A percentile compares a stretch with the other conserved stretches of the same genome.
Conservation (phyloP, 139 green algal species). For the Penium margaritaceum region DNA sequence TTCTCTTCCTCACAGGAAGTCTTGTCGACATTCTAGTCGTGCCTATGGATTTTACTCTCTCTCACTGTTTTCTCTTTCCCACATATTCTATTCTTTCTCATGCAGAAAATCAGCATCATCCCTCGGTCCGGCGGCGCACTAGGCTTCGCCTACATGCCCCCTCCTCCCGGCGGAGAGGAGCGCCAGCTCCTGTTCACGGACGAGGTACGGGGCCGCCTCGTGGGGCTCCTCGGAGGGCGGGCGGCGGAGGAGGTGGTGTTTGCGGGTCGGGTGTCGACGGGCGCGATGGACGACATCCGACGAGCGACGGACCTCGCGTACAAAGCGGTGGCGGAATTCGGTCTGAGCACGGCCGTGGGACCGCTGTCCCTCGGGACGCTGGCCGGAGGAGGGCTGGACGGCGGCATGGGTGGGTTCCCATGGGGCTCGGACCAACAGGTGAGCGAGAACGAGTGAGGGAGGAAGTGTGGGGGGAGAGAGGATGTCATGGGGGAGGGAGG, state of each 20-base stretch:
- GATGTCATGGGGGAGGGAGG: not conserved
- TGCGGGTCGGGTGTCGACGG: conserved; percentile 50
- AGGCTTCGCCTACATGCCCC: conserved; percentile 67
- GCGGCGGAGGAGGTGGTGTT: conserved; percentile 78
- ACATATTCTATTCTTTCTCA: too few species aligned
- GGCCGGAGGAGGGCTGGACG: conserved; percentile 55
- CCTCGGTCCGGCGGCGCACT: conserved; percentile 70
- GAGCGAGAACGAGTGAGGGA: too few species aligned
- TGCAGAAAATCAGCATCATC: conserved; percentile 71
- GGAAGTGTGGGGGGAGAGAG: conserved; percentile 1
- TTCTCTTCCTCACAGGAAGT: too few species aligned
- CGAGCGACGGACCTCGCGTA: conserved; percentile 77
- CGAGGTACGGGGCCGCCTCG: conserved; percentile 77
- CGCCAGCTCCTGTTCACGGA: conserved; percentile 76
- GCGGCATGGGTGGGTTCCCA: conserved; percentile 36
- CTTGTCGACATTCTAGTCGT: too few species aligned
- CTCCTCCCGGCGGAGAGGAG: conserved; percentile 62
- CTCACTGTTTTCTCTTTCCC: too few species aligned
- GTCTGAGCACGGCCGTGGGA: conserved; percentile 63
- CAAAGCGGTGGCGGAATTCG: conserved; percentile 60
- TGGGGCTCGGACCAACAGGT: conserved; percentile 46
- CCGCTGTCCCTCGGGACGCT: conserved; percentile 70
- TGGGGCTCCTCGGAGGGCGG: conserved; percentile 77
- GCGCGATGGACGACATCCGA: conserved; percentile 78
- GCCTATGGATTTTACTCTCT: too few species aligned